Percentiles rank a stretch among this genome's conserved stretches.
phyloP scores from a whole-genome alignment of 2,329 filamentous ascomycete genomes.

The Leptographium procerum region DNA sequence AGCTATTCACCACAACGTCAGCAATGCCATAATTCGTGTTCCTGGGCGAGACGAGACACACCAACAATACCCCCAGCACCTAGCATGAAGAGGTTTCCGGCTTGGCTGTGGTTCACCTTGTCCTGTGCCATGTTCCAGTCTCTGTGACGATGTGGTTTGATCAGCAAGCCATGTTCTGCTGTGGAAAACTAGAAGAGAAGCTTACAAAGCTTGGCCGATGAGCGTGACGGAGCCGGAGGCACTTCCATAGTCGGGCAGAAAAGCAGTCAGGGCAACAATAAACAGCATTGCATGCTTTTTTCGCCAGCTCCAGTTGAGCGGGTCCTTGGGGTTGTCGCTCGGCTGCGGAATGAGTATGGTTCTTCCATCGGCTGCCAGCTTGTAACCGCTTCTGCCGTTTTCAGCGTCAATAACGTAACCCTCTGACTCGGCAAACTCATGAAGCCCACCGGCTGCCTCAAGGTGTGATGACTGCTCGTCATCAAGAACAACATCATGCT shows the following conservation, averaged over 20 bases:
- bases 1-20: no score
- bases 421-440: slow-evolving; percentile 23
- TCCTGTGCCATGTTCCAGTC: slow-evolving; percentile 37
- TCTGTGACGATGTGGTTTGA: no score
- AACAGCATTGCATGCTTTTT: slow-evolving; percentile 38
- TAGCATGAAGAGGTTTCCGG: slow-evolving; percentile 40
- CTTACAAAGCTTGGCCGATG: slow-evolving; percentile 29
- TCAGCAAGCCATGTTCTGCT: no score
- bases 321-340: slow-evolving; percentile 36
- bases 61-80: slow-evolving; percentile 28
- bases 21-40: neutral
- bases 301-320: slow-evolving; percentile 38
- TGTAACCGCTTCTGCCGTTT: slow-evolving; percentile 18
- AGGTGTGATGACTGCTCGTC: no score
- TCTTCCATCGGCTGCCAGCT: slow-evolving; percentile 26
- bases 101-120: slow-evolving; percentile 38
- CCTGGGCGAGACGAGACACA: slow-evolving; percentile 8
- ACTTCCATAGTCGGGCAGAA: slow-evolving; percentile 37
- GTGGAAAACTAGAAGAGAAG: neutral
- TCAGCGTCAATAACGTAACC: slow-evolving; percentile 27
- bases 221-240: slow-evolving; percentile 32
- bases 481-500: no score
- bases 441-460: no score
- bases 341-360: slow-evolving; percentile 44
- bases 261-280: slow-evolving; percentile 33